Evolutionary conservation across 2,329 filamentous ascomycete genomes (phyloP).

Genomic region (Gnomoniopsis sp.): DNA sequence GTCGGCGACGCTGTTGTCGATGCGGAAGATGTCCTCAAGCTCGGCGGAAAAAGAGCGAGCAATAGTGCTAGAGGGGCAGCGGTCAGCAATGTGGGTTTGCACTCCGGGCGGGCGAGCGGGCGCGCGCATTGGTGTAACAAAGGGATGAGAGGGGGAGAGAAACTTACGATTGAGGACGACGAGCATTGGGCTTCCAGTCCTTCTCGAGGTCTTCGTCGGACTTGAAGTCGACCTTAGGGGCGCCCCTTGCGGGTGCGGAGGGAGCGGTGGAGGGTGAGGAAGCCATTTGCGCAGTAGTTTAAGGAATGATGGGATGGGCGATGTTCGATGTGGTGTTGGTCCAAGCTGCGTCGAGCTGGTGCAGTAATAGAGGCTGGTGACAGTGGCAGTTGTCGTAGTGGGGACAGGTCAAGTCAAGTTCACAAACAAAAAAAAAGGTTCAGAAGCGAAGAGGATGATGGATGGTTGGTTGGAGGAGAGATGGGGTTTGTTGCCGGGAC

Average conservation of each 20-base stretch:
- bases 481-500: no score
- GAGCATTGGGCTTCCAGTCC: constrained; percentile 76
- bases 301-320: no score
- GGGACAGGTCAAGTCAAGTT: not conserved
- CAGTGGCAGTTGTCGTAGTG: not conserved
- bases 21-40: constrained; percentile 83
- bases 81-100: constrained; percentile 15
- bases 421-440: no score
- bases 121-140: constrained; percentile 59
- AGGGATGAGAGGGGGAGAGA: constrained; percentile 26
- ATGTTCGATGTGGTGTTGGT: constrained; percentile 2
- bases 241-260: constrained; percentile 5
- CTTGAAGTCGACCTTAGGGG: constrained; percentile 20
- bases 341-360: not conserved
- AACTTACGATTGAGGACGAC: constrained; percentile 80
- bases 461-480: no score
- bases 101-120: constrained; percentile 15
- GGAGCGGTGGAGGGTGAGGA: constrained; percentile 15
- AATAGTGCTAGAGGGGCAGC: constrained; percentile 63
- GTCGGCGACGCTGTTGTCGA: constrained; percentile 73
- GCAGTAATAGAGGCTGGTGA: not conserved
- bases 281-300: constrained; percentile 18
- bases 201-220: constrained; percentile 69
- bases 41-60: constrained; percentile 83
- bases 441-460: no score